A percentile compares a stretch with the other conserved stretches of the same genome.
Conservation (phyloP, 2,329 filamentous ascomycete species). For the Alternaria panax region DNA sequence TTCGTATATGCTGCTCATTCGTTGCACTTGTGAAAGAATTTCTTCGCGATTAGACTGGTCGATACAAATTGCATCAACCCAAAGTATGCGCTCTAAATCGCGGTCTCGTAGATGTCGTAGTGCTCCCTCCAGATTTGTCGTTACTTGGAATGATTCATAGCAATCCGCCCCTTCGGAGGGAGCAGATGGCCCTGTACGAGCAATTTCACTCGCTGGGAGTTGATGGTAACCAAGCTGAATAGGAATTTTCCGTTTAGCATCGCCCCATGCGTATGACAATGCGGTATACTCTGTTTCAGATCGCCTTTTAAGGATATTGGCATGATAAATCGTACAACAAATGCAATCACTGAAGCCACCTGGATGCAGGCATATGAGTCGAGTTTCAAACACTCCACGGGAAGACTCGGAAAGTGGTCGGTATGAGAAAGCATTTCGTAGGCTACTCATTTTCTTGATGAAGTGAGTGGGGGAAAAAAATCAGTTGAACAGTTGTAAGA, state of each 20-base stretch:
- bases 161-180: too few species aligned
- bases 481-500: neutral
- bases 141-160: neutral
- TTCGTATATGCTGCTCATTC: neutral
- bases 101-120: neutral
- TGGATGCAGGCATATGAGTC: neutral
- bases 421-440: neutral
- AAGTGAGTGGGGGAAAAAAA: too few species aligned
- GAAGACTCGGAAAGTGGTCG: too few species aligned
- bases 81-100: neutral
- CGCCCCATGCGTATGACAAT: neutral
- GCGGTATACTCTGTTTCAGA: neutral
- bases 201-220: neutral
- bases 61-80: neutral
- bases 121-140: neutral
- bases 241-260: neutral
- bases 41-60: neutral
- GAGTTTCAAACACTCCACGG: too few species aligned
- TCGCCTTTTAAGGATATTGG: neutral
- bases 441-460: neutral
- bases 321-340: neutral
- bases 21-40: neutral
- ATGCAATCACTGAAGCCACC: neutral
- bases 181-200: neutral
- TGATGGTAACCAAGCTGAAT: neutral